Evolutionary conservation across 768 basidiomycete species (phyloP), one percentile per base, ranked within the genome.

Genomic region (Termitomyces titanicus): DNA sequence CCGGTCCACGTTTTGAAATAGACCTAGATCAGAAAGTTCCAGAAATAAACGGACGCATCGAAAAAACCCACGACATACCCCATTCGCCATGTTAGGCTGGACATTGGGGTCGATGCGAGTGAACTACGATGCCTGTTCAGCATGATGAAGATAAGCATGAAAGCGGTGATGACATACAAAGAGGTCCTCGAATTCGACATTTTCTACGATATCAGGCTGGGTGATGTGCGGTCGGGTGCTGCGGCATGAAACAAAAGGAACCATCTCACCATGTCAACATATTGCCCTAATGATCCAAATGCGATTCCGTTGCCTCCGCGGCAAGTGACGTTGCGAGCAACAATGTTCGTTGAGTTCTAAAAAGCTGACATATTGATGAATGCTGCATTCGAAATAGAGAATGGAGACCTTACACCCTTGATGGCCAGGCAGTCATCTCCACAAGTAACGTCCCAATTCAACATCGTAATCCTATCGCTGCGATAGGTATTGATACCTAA

Each of bases 371-470:
- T 15, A 34, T 15, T 29, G 12, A 42, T 51, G 29, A 51, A 11
- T 11, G 2, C 38, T 38, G 8, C 18, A 3, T 35, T 51, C 7
- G 15, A 4, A 35, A 25, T 46, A 31, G 33, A 49, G 10, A 17
- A 25, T 17, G 33, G n/a, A 10, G 17, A 38, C 44, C 35, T 25
- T 61, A 83, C 81, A 7, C 82, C 82, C 70, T 85, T 83, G 69
- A 84, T 80, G 8, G 81, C 82, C n/a, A 84, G 66, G 54, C 83
- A 85, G 59, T 84, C 83, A 61, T 84, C 84, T 17, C 83, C 82
- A 51, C 76, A 80, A n/a, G 82, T 84, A 17, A 84, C 72, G 66
- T 84, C 82, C 78, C 78, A 84, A 62, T 84, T 81, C 35, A 77
- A 57, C 54, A 85, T 61, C 3, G 74, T 66, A 33, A 85, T 65